Conservation (phyloP, 768 basidiomycete species). For the Mycena polygramma region DNA sequence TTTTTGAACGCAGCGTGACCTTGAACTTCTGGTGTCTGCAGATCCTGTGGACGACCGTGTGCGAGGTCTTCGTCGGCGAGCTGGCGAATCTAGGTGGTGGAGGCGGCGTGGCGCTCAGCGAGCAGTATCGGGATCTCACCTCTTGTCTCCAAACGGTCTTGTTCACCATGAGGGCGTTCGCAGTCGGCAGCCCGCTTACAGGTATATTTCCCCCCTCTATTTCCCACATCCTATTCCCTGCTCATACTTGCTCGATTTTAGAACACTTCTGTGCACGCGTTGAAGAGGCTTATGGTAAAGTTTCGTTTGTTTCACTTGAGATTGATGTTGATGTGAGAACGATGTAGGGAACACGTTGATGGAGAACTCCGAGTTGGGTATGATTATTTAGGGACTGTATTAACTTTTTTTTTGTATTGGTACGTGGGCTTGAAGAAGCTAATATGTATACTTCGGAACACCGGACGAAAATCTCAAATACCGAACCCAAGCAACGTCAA, state of each 20-base stretch:
- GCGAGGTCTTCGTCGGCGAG: conserved; percentile 30
- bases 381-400: too few species aligned
- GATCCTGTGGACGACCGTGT: conserved; percentile 30
- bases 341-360: not conserved
- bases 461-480: too few species aligned
- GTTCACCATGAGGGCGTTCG: conserved; percentile 12
- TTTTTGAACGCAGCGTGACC: too few species aligned
- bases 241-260: not conserved
- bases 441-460: too few species aligned
- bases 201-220: not conserved
- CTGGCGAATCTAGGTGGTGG: conserved; percentile 20
- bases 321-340: too few species aligned
- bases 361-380: not conserved
- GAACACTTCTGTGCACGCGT: conserved; percentile 20
- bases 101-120: conserved; percentile 1
- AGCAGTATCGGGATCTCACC: conserved; percentile 20
- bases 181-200: conserved; percentile 23
- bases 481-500: too few species aligned
- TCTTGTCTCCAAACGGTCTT: conserved; percentile 26
- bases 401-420: not conserved
- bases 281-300: conserved; percentile 9
- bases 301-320: too few species aligned
- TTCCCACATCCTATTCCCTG: not conserved
- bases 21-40: too few species aligned
- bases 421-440: not conserved